Evolutionary conservation across 345 rosid genomes (phyloP).

Genomic region (Salix purpurea): DNA sequence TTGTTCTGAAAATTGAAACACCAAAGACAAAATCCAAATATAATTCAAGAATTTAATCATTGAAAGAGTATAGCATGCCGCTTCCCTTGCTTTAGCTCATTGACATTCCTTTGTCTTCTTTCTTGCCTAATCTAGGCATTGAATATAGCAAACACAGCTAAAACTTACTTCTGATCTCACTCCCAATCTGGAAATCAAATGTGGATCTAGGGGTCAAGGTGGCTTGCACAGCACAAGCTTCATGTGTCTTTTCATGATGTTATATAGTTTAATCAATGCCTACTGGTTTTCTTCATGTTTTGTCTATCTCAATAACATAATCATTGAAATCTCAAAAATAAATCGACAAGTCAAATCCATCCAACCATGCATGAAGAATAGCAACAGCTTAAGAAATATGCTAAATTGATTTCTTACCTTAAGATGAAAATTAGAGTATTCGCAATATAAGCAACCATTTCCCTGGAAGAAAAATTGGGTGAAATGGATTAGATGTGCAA

Average conservation of each 20-base stretch:
- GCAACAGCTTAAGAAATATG: background rate
- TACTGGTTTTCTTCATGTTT: background rate
- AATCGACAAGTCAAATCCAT: background rate
- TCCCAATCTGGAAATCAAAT: background rate
- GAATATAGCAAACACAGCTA: background rate
- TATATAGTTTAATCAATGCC: background rate
- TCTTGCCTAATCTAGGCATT: background rate
- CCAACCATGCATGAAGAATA: background rate
- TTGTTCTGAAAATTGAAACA: background rate
- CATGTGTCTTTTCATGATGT: background rate
- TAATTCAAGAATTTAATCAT: background rate
- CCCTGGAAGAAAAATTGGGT: conserved; percentile 47
- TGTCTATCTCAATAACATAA: background rate
- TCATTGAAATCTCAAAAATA: background rate
- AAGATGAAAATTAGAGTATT: conserved; percentile 89
- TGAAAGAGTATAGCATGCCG: background rate
- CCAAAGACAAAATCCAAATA: background rate
- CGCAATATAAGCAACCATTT: conserved; percentile 95
- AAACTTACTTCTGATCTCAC: background rate
- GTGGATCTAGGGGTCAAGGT: background rate
- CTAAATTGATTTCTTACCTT: conserved; percentile 50
- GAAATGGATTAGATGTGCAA: conserved; percentile 2
- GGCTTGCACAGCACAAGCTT: background rate
- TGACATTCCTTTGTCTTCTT: background rate
- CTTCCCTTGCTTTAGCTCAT: background rate